These are phyloP conservation scores for Trichaptum fuscoviolaceum DNA, from an alignment of 768 basidiomycete species.

Conservation along the genomic window DNA sequence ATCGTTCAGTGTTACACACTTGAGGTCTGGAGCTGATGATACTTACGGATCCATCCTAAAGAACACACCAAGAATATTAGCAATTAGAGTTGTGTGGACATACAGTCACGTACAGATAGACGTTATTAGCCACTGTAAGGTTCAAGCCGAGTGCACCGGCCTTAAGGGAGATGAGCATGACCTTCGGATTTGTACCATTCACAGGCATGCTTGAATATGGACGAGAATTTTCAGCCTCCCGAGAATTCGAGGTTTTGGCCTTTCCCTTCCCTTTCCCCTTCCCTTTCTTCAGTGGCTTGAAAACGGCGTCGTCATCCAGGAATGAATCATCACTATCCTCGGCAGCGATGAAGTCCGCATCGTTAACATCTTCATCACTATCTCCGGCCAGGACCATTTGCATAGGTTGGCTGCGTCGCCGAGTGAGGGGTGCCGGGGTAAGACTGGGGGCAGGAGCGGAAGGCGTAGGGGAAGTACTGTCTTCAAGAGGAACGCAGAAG, in stretches of 20 bases:
- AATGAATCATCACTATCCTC: conserved; percentile 34
- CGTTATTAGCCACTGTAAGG: conserved; percentile 85
- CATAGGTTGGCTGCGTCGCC: conserved; percentile 6
- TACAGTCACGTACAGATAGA: conserved; percentile 57
- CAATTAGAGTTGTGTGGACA: conserved; percentile 6
- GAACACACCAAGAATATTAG: conserved; percentile 2
- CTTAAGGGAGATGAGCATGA: conserved; percentile 87
- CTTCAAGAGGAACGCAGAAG: conserved; percentile 65
- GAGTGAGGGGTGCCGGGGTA: conserved; percentile 8
- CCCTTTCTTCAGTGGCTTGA: conserved; percentile 21
- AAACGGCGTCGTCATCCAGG: conserved; percentile 26
- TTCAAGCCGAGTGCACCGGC: conserved; percentile 81
- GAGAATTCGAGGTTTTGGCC: conserved; percentile 10
- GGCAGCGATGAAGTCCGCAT: conserved; percentile 15
- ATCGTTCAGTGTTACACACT: conserved; percentile 7
- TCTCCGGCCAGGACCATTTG: conserved; percentile 18
- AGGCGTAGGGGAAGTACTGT: conserved; percentile 19
- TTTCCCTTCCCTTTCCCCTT: conserved; percentile 26
- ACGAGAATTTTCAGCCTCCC: conserved; percentile 9
- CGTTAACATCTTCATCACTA: conserved; percentile 13
- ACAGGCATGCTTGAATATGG: conserved; percentile 17
- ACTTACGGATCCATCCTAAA: conserved; percentile 79
- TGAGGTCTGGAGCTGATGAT: neutral
- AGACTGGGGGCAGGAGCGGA: conserved; percentile 16
- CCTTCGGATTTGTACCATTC: conserved; percentile 51